Conservation (phyloP, 805 yeast genomes). For the Trichomonascus vanleenenianus region DNA sequence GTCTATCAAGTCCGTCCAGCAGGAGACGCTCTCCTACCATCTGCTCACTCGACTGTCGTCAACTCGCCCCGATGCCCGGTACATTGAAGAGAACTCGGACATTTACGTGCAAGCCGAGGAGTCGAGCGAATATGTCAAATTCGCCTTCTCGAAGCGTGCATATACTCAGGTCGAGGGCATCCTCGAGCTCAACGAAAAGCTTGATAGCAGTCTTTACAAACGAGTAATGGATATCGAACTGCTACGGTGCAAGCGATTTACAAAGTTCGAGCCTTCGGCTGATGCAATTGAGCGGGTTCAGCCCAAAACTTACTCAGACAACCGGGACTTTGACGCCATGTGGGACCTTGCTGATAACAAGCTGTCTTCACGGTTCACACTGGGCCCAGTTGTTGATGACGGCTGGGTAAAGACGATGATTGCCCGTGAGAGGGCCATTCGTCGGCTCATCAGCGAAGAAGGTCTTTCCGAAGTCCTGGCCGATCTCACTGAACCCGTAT, state of each 20-base stretch:
- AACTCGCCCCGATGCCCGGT: slow-evolving; percentile 35
- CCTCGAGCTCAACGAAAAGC: slow-evolving; percentile 47
- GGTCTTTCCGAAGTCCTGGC: not conserved
- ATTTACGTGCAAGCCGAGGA: slow-evolving; percentile 51
- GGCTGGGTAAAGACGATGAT: slow-evolving; percentile 32
- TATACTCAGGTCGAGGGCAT: slow-evolving; percentile 65
- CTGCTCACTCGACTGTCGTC: slow-evolving; percentile 43
- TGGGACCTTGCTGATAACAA: slow-evolving; percentile 40
- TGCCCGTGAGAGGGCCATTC: slow-evolving; percentile 25
- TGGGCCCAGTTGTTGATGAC: slow-evolving; percentile 24
- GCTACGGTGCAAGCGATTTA: slow-evolving; percentile 17
- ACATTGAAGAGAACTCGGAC: slow-evolving; percentile 34
- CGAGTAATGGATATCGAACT: slow-evolving; percentile 26
- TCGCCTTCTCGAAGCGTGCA: slow-evolving; percentile 50
- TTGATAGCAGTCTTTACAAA: slow-evolving; percentile 41
- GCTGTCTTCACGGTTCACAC: slow-evolving; percentile 17
- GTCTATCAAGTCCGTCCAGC: slow-evolving; percentile 67
- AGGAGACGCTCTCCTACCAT: slow-evolving; percentile 53
- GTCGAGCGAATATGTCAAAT: slow-evolving; percentile 38
- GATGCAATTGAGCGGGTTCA: not conserved
- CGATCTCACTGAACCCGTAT: slow-evolving; percentile 1
- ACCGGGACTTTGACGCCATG: slow-evolving; percentile 49
- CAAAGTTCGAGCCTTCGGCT: slow-evolving; percentile 4
- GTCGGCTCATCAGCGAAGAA: slow-evolving; percentile 14
- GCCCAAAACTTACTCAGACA: slow-evolving; percentile 34